Conservation (phyloP, 148 eudicot species). For the Cornus controversa region DNA sequence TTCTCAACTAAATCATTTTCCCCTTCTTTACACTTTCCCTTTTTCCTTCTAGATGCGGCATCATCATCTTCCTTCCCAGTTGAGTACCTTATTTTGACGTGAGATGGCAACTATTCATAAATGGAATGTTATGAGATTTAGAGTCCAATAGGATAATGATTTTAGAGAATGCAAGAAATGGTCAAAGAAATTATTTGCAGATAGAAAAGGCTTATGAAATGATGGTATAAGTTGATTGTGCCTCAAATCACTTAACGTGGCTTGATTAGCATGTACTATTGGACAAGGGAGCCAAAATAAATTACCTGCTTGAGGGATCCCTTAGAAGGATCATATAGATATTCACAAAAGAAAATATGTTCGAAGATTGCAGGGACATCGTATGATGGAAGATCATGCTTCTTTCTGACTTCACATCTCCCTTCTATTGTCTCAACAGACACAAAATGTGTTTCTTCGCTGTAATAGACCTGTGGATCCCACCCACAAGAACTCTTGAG, state of each 20-base stretch:
- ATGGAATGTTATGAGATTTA: conserved; percentile 5
- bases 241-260: too few species aligned
- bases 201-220: too few species aligned
- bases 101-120: conserved; percentile 60
- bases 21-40: conserved; percentile 81
- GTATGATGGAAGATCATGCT: conserved; percentile 54
- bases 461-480: conserved; percentile 71
- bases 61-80: conserved; percentile 38
- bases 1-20: conserved; percentile 39
- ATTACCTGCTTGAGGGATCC: conserved; percentile 88
- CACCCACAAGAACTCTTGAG: conserved; percentile 3
- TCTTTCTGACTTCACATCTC: conserved; percentile 78
- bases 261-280: background rate
- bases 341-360: conserved; percentile 86
- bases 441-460: conserved; percentile 59
- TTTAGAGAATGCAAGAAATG: background rate
- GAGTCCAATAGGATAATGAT: background rate
- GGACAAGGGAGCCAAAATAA: conserved; percentile 1
- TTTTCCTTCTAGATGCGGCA: conserved; percentile 56
- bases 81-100: conserved; percentile 49
- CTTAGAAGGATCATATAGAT: conserved; percentile 64
- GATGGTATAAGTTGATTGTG: too few species aligned
- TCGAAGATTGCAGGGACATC: conserved; percentile 53
- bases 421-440: conserved; percentile 58
- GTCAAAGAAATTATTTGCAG: too few species aligned